These are phyloP conservation scores for Ophiosphaerella herpotricha DNA, from an alignment of 2,329 filamentous ascomycete genomes.

Conservation along the genomic window DNA sequence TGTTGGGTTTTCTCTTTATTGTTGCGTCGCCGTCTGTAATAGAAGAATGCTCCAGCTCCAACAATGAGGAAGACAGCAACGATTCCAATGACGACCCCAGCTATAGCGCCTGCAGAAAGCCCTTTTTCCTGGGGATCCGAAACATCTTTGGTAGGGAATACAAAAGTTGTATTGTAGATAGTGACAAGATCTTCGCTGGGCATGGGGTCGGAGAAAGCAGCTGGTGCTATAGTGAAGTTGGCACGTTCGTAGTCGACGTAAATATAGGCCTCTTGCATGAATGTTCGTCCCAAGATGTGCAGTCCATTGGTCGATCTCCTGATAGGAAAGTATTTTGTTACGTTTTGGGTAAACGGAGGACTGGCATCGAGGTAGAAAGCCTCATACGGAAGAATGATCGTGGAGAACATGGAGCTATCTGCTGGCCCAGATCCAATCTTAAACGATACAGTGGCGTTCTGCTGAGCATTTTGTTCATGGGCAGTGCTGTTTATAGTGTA, in stretches of 20 bases:
- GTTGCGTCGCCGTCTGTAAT: slow-evolving; percentile 28
- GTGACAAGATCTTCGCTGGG: slow-evolving; percentile 22
- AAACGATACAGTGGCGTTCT: slow-evolving; percentile 34
- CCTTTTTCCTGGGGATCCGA: slow-evolving; percentile 10
- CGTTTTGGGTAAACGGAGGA: slow-evolving; percentile 12
- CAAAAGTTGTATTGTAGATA: slow-evolving; percentile 29
- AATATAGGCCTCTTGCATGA: slow-evolving; percentile 46
- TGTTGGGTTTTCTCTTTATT: slow-evolving; percentile 6
- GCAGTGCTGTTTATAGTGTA: slow-evolving; percentile 43
- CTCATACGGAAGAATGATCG: slow-evolving; percentile 34
- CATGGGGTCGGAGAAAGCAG: slow-evolving; percentile 25
- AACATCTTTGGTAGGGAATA: neutral
- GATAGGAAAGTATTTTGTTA: slow-evolving; percentile 38
- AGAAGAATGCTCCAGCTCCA: slow-evolving; percentile 32
- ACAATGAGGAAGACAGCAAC: slow-evolving; percentile 29
- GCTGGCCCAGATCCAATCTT: slow-evolving; percentile 20
- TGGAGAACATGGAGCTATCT: slow-evolving; percentile 13
- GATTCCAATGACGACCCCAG: slow-evolving; percentile 42
- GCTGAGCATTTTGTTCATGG: slow-evolving; percentile 23
- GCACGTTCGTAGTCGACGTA: slow-evolving; percentile 43
- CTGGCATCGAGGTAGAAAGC: slow-evolving; percentile 30
- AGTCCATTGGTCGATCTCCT: slow-evolving; percentile 28
- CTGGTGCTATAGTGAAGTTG: slow-evolving; percentile 40
- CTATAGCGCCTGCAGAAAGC: slow-evolving; percentile 36
- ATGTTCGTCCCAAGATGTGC: slow-evolving; percentile 39